Base-by-base conservation (phyloP, 2,329 filamentous ascomycete species). In the Epichloe glyceriae region DNA sequence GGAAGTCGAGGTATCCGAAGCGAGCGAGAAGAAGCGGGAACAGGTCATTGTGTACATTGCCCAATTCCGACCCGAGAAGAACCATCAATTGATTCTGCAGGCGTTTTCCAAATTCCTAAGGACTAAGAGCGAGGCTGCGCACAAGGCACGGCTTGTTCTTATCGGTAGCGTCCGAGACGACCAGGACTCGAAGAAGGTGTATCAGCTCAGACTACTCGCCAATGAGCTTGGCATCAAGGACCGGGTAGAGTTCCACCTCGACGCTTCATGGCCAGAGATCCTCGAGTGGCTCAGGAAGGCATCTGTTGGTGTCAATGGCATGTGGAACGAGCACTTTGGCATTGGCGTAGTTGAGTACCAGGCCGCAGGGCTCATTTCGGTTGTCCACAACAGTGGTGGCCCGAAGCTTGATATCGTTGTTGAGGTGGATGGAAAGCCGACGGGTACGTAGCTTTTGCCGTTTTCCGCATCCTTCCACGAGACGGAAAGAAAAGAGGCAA, bases 291-390 rank as follows among this genome's bases (percentile, higher is more conserved):
- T 97, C 54, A 73, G 80, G 49, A 81, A 74, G 55, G 83, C 86
- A 4, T 91, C 82, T 17, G 79, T 98, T 2, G 93, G 93, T 47
- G 89, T 95, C 33, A 98, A 98, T 60, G 88, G 86, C 61, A 98
- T 98, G 93, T 98, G 93, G 91, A 97, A 96, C 65, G 93, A 98
- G 70, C 93, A 98, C 67, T 98, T 98, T 64, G 93, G 93, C 20
- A 98, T 98, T 53, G 93, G 93, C 1, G 90, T 97, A 15, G 93
- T 98, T 40, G 93, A 98, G 72, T 98, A 97, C 64, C 90, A 97
- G 64, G 93, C 93, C 4, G 93, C 93, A 0, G 93, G 93, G 1
- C 73, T 98, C 52, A 89, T 98, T 52, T 83, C 85, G 5, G 90
- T 98, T 0, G 93, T 97, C 8, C 93, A 98, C 61, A 76, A 96